Base-by-base conservation (phyloP, 2,329 filamentous ascomycete species). In the Trichoderma lentiforme region DNA sequence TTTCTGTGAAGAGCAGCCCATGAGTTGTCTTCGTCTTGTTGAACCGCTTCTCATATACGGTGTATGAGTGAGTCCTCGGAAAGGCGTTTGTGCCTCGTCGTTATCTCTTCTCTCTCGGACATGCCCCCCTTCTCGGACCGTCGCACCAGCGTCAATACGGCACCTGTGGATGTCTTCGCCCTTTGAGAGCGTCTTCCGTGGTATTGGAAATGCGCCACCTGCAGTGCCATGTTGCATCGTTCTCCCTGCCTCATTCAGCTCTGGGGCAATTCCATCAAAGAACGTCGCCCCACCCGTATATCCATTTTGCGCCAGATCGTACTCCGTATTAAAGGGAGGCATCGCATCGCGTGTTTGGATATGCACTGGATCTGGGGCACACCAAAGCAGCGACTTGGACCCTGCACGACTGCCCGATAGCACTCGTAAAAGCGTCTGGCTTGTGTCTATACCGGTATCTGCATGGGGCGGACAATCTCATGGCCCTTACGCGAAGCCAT, bases 401-500 rank as follows among this genome's bases (percentile, higher is more conserved):
- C 14, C 26, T 26, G 43, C 43, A 21, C n/a, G 43, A n/a, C 43
- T 21, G 43, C 8, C 62, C 32, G 21, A 60, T 60, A 68, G 28
- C n/a, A 21, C 21, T 21, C 21, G 21, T 21, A 26, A 24, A 47
- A 26, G 26, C 32, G 21, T 28, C 15, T 30, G 14, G 24, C 9
- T 32, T n/a, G 28, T 32, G 18, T 47, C 43, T 21, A 21, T 21
- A 21, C 21, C 21, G 21, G 28, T 39, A 43, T 39, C 36, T 14
- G 18, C 56, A 61, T 34, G 26, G 15, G 6, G 62, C 12, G 32
- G 43, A 53, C 53, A 58, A 43, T 68, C 53, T 24, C 26, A 60
- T 32, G 18, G 57, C 57, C 28, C 28, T 72, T 72, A 72, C 71
- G 71, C 47, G 28, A 68, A 63, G 71, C 64, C 71, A 72, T 72